These are phyloP conservation scores for Clavispora carvajalis DNA, from an alignment of 805 yeast species.

Conservation along the genomic window DNA sequence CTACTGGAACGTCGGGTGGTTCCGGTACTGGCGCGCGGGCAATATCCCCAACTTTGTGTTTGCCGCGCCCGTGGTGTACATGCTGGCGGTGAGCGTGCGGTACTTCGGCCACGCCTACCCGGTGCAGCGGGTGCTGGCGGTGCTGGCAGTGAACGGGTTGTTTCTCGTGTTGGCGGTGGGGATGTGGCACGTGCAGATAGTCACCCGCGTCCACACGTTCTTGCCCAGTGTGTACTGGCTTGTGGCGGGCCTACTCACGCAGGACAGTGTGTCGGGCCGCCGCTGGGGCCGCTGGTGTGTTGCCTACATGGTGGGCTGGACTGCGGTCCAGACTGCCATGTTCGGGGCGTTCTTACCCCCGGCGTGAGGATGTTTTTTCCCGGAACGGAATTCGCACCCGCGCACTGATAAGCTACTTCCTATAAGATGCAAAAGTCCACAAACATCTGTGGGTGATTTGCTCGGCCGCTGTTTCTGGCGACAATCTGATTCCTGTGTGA, in stretches of 20 bases:
- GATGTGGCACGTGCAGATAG: slow-evolving; percentile 80
- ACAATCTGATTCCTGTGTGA: neutral
- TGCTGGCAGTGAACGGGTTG: slow-evolving; percentile 37
- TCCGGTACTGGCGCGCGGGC: slow-evolving; percentile 74
- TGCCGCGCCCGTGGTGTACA: slow-evolving; percentile 59
- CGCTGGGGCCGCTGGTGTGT: slow-evolving; percentile 13
- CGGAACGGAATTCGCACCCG: slow-evolving; percentile 8
- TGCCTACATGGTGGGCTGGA: slow-evolving; percentile 56
- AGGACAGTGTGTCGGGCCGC: slow-evolving; percentile 6
- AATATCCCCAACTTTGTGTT: slow-evolving; percentile 81
- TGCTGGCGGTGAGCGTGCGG: slow-evolving; percentile 38
- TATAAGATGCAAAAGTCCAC: slow-evolving; percentile 1
- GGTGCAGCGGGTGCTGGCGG: slow-evolving; percentile 29
- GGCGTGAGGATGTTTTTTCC: slow-evolving; percentile 45
- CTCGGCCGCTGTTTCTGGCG: too few species aligned
- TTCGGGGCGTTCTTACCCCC: slow-evolving; percentile 90
- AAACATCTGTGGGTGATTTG: neutral
- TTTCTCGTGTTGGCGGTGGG: slow-evolving; percentile 49
- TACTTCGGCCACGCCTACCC: slow-evolving; percentile 34
- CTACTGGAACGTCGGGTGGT: slow-evolving; percentile 84
- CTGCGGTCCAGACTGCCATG: slow-evolving; percentile 59
- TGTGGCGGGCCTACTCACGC: slow-evolving; percentile 42
- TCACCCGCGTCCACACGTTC: slow-evolving; percentile 74
- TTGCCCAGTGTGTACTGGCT: slow-evolving; percentile 71
- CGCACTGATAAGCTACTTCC: neutral